Evolutionary conservation across 202 grass and related monocot species (phyloP).

Genomic region (Digitaria exilis): DNA sequence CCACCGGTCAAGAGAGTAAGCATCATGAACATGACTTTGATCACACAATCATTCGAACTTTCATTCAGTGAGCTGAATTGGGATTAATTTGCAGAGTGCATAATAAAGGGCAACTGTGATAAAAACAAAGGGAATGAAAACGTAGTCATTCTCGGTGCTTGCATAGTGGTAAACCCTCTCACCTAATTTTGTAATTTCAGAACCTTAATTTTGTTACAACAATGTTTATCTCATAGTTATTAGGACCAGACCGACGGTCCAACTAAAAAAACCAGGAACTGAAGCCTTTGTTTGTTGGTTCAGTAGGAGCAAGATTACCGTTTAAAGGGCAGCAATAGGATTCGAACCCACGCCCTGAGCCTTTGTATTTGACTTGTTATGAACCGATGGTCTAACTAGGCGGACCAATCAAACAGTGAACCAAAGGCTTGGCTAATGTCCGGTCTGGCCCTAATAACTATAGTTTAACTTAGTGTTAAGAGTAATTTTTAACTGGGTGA

Average conservation of each 20-base stretch:
- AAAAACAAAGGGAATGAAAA: constrained; percentile 56
- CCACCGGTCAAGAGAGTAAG: constrained; percentile 68
- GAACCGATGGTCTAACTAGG: no score
- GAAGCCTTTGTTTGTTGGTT: no score
- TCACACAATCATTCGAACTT: background rate
- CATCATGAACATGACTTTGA: background rate
- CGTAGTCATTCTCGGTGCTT: constrained; percentile 55
- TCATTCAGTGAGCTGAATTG: background rate
- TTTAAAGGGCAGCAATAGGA: no score
- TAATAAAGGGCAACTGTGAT: constrained; percentile 57
- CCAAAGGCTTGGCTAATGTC: no score
- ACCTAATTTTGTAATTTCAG: background rate
- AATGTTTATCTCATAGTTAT: background rate
- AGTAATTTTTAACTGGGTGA: background rate
- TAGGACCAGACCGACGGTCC: no score
- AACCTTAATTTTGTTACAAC: background rate
- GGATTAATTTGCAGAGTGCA: constrained; percentile 63
- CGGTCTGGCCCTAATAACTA: no score
- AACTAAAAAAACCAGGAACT: no score
- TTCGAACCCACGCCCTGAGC: no score
- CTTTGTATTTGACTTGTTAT: no score
- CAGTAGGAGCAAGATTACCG: no score
- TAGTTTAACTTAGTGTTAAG: background rate
- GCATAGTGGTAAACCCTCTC: constrained; percentile 65
- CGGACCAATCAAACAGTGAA: no score